Evolutionary conservation across 2,329 filamentous ascomycete species (phyloP).

Genomic region (Gyromitra esculenta): DNA sequence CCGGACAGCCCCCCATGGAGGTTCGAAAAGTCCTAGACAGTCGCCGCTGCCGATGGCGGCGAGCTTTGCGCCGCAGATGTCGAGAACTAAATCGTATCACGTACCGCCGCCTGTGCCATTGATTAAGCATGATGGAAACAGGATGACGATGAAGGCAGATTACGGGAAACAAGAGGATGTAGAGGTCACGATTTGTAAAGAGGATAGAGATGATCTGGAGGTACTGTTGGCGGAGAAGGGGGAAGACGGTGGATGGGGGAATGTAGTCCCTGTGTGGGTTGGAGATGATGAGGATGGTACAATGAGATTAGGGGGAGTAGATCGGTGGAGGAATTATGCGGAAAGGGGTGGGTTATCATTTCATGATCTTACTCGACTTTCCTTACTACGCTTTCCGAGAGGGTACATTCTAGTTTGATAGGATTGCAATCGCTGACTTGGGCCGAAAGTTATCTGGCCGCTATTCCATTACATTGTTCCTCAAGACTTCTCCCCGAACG

Average conservation of each 20-base stretch:
- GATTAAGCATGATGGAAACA: constrained; percentile 51
- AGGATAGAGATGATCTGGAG: constrained; percentile 78
- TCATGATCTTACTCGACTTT: not conserved
- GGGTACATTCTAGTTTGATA: not conserved
- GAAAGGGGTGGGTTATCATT: constrained; percentile 69
- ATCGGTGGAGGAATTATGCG: constrained; percentile 86
- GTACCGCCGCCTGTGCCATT: constrained; percentile 53
- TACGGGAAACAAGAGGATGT: constrained; percentile 62
- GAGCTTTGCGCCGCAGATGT: constrained; percentile 34
- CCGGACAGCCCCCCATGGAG: constrained; percentile 31
- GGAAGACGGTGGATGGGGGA: constrained; percentile 67
- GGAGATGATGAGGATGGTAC: constrained; percentile 75
- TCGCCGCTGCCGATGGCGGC: constrained; percentile 5
- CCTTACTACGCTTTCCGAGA: not conserved
- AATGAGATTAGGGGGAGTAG: constrained; percentile 78
- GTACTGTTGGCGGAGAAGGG: constrained; percentile 74
- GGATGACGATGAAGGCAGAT: constrained; percentile 53
- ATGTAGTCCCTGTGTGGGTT: constrained; percentile 88
- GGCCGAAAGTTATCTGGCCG: constrained; percentile 76
- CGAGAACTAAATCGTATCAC: constrained; percentile 47
- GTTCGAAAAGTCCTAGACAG: constrained; percentile 28
- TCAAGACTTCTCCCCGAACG: constrained; percentile 77
- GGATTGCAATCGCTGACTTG: constrained; percentile 23
- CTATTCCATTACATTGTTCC: constrained; percentile 97
- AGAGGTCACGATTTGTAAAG: constrained; percentile 74